A percentile compares a stretch with the other conserved stretches of the same genome.
Conservation (phyloP, 768 basidiomycete species). For the Pisolithus tinctorius region DNA sequence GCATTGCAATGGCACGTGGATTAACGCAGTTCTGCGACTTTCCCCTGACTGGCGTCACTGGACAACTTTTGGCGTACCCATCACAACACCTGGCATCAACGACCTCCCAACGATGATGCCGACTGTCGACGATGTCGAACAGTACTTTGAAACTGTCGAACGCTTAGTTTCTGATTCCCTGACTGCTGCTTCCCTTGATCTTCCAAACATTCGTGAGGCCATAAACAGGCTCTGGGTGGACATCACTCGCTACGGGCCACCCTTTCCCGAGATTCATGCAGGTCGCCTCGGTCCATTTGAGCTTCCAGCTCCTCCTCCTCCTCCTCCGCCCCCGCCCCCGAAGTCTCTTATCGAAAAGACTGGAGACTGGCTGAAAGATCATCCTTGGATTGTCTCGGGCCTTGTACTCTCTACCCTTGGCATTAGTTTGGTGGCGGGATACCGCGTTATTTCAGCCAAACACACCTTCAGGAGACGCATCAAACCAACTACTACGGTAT, state of each 20-base stretch:
- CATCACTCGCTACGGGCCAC: conserved; percentile 73
- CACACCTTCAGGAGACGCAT: conserved; percentile 16
- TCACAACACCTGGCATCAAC: not conserved
- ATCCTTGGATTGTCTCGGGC: conserved; percentile 58
- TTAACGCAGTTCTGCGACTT: not conserved
- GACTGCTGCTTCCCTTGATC: conserved; percentile 48
- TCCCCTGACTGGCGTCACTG: not conserved
- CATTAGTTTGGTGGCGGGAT: conserved; percentile 54
- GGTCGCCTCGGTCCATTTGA: conserved; percentile 67
- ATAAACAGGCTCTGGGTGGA: conserved; percentile 70
- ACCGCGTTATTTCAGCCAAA: conserved; percentile 28
- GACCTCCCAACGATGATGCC: conserved; percentile 19
- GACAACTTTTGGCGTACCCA: not conserved
- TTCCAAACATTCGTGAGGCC: conserved; percentile 60
- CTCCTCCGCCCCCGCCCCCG: conserved; percentile 50
- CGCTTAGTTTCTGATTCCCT: conserved; percentile 53
- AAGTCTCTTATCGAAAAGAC: conserved; percentile 40
- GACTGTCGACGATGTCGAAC: conserved; percentile 63
- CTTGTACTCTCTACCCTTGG: conserved; percentile 54
- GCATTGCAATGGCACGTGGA: not conserved
- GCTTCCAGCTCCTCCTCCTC: conserved; percentile 56
- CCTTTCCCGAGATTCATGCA: conserved; percentile 47
- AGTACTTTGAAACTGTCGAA: conserved; percentile 61
- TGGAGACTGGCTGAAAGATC: conserved; percentile 44
- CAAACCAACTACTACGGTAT: conserved; percentile 22